A percentile compares a stretch with the other conserved stretches of the same genome.
Conservation (phyloP, 2,329 filamentous ascomycete species). For the Trichoderma sp. region DNA sequence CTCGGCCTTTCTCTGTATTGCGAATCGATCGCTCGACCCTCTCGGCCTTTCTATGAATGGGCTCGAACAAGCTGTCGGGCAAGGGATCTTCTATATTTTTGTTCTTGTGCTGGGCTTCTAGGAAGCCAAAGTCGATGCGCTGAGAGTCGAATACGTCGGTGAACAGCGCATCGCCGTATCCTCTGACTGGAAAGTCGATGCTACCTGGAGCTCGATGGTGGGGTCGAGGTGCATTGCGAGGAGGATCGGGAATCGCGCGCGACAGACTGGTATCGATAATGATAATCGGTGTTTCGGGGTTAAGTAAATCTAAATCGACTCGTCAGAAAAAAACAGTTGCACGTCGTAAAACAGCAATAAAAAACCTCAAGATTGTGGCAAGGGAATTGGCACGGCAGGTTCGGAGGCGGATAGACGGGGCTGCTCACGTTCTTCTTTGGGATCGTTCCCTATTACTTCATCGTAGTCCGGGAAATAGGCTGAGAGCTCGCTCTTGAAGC, state of each 20-base stretch:
- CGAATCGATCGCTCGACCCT: conserved; percentile 64
- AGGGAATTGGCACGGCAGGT: not conserved
- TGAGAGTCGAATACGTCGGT: conserved; percentile 61
- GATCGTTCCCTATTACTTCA: conserved; percentile 85
- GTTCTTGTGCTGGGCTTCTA: conserved; percentile 52
- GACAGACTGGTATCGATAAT: conserved; percentile 61
- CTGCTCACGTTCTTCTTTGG: conserved; percentile 73
- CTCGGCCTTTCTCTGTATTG: conserved; percentile 66
- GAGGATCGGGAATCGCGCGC: conserved; percentile 36
- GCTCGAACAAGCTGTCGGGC: conserved; percentile 58
- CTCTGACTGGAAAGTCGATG: conserved; percentile 49
- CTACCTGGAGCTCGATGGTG: conserved; percentile 31
- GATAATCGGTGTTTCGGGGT: conserved; percentile 72
- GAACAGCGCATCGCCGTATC: conserved; percentile 61
- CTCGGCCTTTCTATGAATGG: conserved; percentile 62
- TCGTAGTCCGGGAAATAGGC: conserved; percentile 94
- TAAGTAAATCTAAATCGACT: conserved; percentile 66
- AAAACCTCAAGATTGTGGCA: not conserved
- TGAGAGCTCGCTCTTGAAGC: conserved; percentile 89
- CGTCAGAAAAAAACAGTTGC: conserved; percentile 9
- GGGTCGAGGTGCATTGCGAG: conserved; percentile 38
- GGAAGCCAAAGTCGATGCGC: conserved; percentile 58
- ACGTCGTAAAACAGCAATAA: not conserved
- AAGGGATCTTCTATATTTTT: conserved; percentile 57
- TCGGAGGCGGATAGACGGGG: not conserved